A percentile compares a stretch with the other conserved stretches of the same genome.
phyloP scores from a whole-genome alignment of 164 flowering plant species.

The Umbellularia californica region DNA sequence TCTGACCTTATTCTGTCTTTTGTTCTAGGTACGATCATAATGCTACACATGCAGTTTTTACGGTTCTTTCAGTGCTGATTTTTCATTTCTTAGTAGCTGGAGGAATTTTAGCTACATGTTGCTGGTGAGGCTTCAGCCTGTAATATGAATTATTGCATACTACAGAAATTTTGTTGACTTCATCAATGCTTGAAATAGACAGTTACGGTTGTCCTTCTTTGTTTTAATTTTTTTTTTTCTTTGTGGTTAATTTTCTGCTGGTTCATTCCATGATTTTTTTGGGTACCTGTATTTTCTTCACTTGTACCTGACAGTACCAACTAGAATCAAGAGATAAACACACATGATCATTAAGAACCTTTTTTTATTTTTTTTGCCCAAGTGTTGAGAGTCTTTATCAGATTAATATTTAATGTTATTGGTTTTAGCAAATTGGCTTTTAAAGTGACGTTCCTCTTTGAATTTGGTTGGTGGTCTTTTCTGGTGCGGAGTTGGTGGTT shows the following conservation, averaged over 20 bases:
- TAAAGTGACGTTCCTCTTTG: not conserved
- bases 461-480: not conserved
- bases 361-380: no score
- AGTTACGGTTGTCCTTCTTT: not conserved
- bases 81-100: conserved; percentile 80
- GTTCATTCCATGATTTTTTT: no score
- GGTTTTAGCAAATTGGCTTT: not conserved
- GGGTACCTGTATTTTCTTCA: no score
- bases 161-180: not conserved
- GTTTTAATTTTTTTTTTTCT: not conserved
- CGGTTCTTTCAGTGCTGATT: conserved; percentile 66
- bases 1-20: conserved; percentile 6
- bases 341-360: not conserved
- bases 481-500: not conserved
- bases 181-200: not conserved
- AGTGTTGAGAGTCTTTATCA: not conserved
- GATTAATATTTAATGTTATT: not conserved
- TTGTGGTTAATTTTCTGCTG: not conserved
- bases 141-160: not conserved
- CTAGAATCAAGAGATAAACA: not conserved
- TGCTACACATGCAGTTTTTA: conserved; percentile 71
- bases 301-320: not conserved
- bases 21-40: conserved; percentile 76
- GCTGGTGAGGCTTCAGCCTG: conserved; percentile 61
- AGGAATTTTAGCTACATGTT: conserved; percentile 67